Evolutionary conservation across 2,329 filamentous ascomycete species (phyloP), one percentile per base, ranked within the genome.

Genomic region (Elsinoe australis): DNA sequence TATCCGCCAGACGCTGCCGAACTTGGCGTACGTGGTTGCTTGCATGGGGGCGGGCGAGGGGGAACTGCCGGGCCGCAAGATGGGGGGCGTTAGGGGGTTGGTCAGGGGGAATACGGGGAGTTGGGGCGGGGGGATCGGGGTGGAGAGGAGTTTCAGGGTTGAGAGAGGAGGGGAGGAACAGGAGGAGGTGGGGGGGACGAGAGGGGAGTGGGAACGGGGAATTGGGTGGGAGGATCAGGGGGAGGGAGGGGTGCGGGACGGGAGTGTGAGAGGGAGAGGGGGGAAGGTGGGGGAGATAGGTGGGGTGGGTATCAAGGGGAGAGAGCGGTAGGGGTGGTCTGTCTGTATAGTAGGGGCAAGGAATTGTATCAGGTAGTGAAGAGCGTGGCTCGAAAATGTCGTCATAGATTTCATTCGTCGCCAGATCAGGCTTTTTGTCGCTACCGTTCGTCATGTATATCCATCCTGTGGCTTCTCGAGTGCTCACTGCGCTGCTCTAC

Each of bases 1-100:
- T 59, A 87, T 95, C 14, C 78, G 92, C 3, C 87, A 96, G 56
- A 94, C 90, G 0, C 69, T 96, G 5, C 88, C 90, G 1, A 98
- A 98, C 60, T 71, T 98, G 7, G 94, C 95, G 63, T 95, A 95
- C 58, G 70, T 96, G 12, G 71, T 96, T 1, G 95, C 94, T 58
- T 83, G 96, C 1, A 83, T 88, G 55, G 92, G 86, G 24, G 87
- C 88, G 0, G 88, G 88, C 0, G 82, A 77, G 35, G 72, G 75
- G 17, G 78, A 81, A 48, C 62, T 82, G 12, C 78, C 78, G 12
- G 69, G 67, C 1, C 59, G 76, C 18, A 78, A 77, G 56, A 70
- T 69, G 21, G 75, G 75, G 18, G 75, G 74, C 4, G 65, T 77
- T 19, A 66, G 69, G 38, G 75, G 70, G 0, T 60, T 78, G 22